Base-by-base conservation (phyloP, 495 filamentous ascomycete genomes). In the Hyaloscypha bicolor region DNA sequence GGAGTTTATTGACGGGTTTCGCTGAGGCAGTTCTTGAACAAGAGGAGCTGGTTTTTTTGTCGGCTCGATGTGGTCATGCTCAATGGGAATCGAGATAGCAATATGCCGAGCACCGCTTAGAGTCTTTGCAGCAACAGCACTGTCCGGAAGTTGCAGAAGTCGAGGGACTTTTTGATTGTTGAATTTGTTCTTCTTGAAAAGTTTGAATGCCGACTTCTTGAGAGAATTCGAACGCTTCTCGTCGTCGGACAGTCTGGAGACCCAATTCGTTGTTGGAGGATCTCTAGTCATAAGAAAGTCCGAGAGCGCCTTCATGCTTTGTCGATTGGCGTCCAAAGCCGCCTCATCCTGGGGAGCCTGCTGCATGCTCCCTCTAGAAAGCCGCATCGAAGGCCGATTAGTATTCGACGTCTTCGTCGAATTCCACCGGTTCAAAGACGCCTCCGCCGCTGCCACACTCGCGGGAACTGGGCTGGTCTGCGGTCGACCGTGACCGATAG, bases 1-100 rank as follows among this genome's bases (percentile, higher is more conserved):
- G 14, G 62, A 64, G 9, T 30, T n/a, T 29, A 53, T 30, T 37
- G 64, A 29, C 35, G 63, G 14, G n/a, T 4, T 22, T 25, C 9
- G 48, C 19, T 48, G 9, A 19, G 42, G 42, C 16, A 6, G 42
- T 48, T 14, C 42, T 19, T 48, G 42, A 48, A 48, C 16, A 19
- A 48, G 9, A 22, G 52, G 57, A 22, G 39, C 21, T 29, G 53
- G 52, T 11, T 61, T 31, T 33, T 25, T 31, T 0, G 5, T 14
- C 31, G 45, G n/a, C 21, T 61, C 59, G 2, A 63, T 56, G 30
- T 68, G 67, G 57, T 73, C 71, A 57, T 73, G 56, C 51, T 73
- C 68, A 52, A 69, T 53, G 5, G 83, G 82, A 21, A 85, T 83
- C 29, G 82, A 82, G 53, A 85, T 85, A 19, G 81, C 82, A 69